Evolutionary conservation across 1,284 basidiomycete species (phyloP).

Genomic region (Stygiomarasmius scandens): DNA sequence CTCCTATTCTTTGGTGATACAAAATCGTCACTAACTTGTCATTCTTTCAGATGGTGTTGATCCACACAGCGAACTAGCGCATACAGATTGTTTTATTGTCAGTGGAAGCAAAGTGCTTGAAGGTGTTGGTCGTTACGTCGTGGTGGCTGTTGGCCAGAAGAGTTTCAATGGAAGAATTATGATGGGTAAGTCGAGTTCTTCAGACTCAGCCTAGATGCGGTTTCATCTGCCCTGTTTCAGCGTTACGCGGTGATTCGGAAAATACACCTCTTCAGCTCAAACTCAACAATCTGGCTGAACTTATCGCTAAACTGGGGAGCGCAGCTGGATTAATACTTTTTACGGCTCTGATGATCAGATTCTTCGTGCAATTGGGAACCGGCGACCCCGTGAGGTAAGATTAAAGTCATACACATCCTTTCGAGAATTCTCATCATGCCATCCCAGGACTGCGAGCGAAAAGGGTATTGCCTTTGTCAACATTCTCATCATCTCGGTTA

Average conservation of each 20-base stretch:
- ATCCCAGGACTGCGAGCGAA: constrained; percentile 65
- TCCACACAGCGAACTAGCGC: constrained; percentile 38
- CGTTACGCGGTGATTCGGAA: constrained; percentile 80
- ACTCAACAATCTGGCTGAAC: constrained; percentile 88
- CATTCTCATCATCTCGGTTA: constrained; percentile 94
- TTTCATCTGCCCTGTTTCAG: constrained; percentile 36
- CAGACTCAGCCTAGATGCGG: background rate
- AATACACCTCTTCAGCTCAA: constrained; percentile 94
- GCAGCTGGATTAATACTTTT: constrained; percentile 86
- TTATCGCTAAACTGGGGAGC: constrained; percentile 91
- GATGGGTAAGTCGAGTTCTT: constrained; percentile 82
- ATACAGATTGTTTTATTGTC: constrained; percentile 92
- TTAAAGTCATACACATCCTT: background rate
- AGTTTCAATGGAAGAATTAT: constrained; percentile 96
- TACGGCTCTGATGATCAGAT: constrained; percentile 87
- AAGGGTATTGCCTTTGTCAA: constrained; percentile 94
- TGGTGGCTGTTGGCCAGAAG: constrained; percentile 89
- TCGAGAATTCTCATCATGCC: constrained; percentile 1
- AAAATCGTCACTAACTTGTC: too few relatives aligned
- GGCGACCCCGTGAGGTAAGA: constrained; percentile 50
- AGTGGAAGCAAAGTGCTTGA: constrained; percentile 95
- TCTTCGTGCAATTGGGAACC: constrained; percentile 84
- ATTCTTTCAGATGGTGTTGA: background rate
- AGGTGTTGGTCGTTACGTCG: constrained; percentile 91
- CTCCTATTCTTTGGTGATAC: background rate